Conservation (phyloP, 768 basidiomycete species). For the Lentinula sp. region DNA sequence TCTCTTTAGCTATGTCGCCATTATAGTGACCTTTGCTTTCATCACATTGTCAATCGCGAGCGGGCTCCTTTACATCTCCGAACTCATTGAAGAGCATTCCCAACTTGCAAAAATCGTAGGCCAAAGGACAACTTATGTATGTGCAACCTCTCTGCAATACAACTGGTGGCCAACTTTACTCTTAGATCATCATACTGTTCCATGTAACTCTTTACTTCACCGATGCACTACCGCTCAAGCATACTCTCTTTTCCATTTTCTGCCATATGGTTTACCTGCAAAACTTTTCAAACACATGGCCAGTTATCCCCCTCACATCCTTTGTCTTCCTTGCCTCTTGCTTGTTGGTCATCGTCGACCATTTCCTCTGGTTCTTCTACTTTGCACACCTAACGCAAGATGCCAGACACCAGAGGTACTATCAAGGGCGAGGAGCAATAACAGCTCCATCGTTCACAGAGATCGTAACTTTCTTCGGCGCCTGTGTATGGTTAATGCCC, state of each 20-base stretch:
- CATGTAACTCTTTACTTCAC: slow-evolving; percentile 74
- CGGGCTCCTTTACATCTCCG: slow-evolving; percentile 89
- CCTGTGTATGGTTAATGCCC: slow-evolving; percentile 87
- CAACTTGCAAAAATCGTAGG: slow-evolving; percentile 77
- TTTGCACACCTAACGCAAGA: slow-evolving; percentile 72
- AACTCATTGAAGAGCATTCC: slow-evolving; percentile 93
- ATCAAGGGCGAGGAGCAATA: slow-evolving; percentile 30
- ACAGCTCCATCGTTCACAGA: slow-evolving; percentile 53
- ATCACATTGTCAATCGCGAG: slow-evolving; percentile 91
- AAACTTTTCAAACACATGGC: slow-evolving; percentile 90
- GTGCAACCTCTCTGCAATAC: slow-evolving; percentile 23
- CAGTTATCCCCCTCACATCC: slow-evolving; percentile 87
- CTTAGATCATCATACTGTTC: slow-evolving; percentile 69
- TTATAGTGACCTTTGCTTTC: slow-evolving; percentile 76
- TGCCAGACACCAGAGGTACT: slow-evolving; percentile 46
- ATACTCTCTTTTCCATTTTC: slow-evolving; percentile 70
- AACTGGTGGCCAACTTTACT: background rate
- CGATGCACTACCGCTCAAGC: slow-evolving; percentile 75
- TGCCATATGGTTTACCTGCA: slow-evolving; percentile 89
- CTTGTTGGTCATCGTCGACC: slow-evolving; percentile 77
- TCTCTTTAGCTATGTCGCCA: slow-evolving; percentile 63
- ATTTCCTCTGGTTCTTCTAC: slow-evolving; percentile 96
- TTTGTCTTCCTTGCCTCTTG: slow-evolving; percentile 82
- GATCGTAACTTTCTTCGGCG: slow-evolving; percentile 77
- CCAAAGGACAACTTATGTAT: slow-evolving; percentile 81